Conservation (phyloP, 140 eudicot genomes). For the Bidens hawaiensis region DNA sequence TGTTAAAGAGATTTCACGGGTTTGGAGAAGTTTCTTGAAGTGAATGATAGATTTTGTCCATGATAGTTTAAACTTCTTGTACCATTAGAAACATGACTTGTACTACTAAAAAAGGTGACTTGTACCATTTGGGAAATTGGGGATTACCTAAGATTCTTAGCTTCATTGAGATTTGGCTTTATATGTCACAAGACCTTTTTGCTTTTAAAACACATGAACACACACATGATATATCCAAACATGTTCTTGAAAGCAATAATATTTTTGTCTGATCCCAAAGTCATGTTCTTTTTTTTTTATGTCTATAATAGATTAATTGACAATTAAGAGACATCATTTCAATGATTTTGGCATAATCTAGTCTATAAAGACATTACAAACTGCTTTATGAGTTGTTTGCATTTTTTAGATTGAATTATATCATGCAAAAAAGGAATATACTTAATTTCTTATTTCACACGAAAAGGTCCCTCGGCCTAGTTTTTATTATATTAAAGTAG, state of each 20-base stretch:
- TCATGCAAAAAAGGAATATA: neutral
- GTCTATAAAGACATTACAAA: neutral
- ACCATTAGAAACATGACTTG: conserved; percentile 14
- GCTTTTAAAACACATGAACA: conserved; percentile 28
- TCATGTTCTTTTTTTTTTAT: neutral
- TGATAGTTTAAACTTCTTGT: conserved; percentile 15
- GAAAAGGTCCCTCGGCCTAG: neutral
- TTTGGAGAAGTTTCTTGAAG: conserved; percentile 30
- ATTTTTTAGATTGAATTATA: neutral
- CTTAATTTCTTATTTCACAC: neutral
- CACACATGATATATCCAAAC: conserved; percentile 16
- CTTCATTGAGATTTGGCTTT: conserved; percentile 44
- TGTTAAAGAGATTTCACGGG: conserved; percentile 62
- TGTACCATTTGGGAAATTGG: conserved; percentile 24
- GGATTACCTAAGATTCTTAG: conserved; percentile 42
- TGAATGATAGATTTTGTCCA: conserved; percentile 36
- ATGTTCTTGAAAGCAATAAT: conserved; percentile 26
- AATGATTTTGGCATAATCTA: too few species aligned
- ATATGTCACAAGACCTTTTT: conserved; percentile 58
- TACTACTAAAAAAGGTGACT: conserved; percentile 16
- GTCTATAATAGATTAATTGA: neutral
- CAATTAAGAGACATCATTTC: neutral
- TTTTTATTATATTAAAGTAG: neutral
- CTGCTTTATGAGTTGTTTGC: neutral
- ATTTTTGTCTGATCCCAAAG: neutral